Evolutionary conservation across 75 land plant species (phyloP).

Genomic region (Selaginella tamariscina): DNA sequence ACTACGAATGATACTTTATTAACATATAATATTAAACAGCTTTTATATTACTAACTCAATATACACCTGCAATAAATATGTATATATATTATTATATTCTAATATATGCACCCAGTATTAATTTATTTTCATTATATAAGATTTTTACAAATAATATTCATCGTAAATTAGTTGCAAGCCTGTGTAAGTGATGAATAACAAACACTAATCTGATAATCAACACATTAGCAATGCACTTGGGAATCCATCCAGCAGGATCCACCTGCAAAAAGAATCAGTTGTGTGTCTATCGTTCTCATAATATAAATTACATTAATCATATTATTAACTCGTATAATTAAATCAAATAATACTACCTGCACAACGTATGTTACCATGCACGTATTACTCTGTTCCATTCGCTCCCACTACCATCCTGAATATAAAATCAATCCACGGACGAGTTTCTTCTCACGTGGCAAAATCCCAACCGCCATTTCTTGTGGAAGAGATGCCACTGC

Average conservation of each 20-base stretch:
- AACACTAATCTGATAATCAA: constrained; percentile 43
- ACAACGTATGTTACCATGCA: constrained; percentile 63
- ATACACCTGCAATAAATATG: not conserved
- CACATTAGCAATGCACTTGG: constrained; percentile 51
- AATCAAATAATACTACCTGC: no score
- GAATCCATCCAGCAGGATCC: constrained; percentile 70
- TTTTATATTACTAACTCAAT: not conserved
- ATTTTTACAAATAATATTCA: not conserved
- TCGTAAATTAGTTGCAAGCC: constrained; percentile 21
- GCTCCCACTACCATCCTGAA: constrained; percentile 72
- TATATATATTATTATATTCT: not conserved
- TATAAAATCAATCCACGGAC: constrained; percentile 50
- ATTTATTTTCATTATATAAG: not conserved
- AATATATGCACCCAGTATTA: not conserved
- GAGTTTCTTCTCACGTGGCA: constrained; percentile 33
- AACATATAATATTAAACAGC: not conserved
- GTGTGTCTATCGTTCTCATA: no score
- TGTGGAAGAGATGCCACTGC: constrained; percentile 73
- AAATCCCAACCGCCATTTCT: constrained; percentile 57
- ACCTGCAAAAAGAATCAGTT: constrained; percentile 33
- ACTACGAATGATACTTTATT: not conserved
- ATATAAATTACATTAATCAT: no score
- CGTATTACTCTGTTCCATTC: constrained; percentile 36
- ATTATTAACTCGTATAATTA: no score
- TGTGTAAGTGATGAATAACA: constrained; percentile 45